Percentiles rank a stretch among this genome's conserved stretches.
Evolutionary conservation across 352 stramenopile species (phyloP).

Genomic region (Globisporangium cederbergense): DNA sequence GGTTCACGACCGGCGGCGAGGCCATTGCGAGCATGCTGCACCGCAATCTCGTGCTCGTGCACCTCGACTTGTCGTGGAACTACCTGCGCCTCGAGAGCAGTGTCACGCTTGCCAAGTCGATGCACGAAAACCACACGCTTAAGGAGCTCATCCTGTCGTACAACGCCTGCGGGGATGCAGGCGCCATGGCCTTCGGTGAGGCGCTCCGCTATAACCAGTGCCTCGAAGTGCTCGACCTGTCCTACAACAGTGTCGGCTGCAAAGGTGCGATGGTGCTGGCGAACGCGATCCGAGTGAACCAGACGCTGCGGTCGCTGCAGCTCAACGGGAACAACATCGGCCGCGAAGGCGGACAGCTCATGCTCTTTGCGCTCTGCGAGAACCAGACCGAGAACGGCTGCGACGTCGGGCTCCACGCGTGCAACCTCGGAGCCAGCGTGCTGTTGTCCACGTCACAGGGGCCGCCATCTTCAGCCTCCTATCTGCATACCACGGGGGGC

Average conservation of each 20-base stretch:
- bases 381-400: slow-evolving; percentile 53
- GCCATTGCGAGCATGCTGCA: slow-evolving; percentile 88
- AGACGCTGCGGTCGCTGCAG: slow-evolving; percentile 52
- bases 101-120: slow-evolving; percentile 56
- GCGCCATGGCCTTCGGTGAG: slow-evolving; percentile 76
- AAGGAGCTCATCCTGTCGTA: slow-evolving; percentile 69
- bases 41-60: slow-evolving; percentile 65
- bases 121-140: slow-evolving; percentile 64
- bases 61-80: slow-evolving; percentile 89
- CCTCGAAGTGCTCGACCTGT: slow-evolving; percentile 64
- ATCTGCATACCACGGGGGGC: neutral
- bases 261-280: slow-evolving; percentile 72
- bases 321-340: slow-evolving; percentile 81
- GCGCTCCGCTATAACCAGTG: slow-evolving; percentile 57
- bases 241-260: slow-evolving; percentile 76
- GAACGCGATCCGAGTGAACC: slow-evolving; percentile 55
- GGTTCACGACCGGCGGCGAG: slow-evolving; percentile 85
- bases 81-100: slow-evolving; percentile 79
- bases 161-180: slow-evolving; percentile 71
- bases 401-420: slow-evolving; percentile 55
- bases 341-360: slow-evolving; percentile 56
- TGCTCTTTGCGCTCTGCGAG: slow-evolving; percentile 63
- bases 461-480: neutral
- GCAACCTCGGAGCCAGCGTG: slow-evolving; percentile 46
- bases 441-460: slow-evolving; percentile 10